Evolutionary conservation across 805 yeast genomes (phyloP), one percentile per base, ranked within the genome.

Genomic region (Candida silvicultrix): DNA sequence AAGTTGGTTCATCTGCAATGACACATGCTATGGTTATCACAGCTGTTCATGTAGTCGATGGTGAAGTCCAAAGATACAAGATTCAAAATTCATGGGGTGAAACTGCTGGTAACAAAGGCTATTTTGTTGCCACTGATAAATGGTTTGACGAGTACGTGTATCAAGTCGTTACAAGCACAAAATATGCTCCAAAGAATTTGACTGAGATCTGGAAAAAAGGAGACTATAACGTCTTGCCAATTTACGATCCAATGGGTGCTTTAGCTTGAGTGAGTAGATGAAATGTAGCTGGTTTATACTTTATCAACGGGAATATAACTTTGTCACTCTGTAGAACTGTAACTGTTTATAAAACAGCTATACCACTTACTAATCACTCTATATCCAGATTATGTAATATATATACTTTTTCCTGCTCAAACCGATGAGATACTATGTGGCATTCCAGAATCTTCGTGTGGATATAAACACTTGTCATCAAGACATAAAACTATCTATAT

Each of bases 21-120:
- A 86, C 94, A 15, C 95, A 87, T 58, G 96, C 96, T 25, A 87
- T 87, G 95, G 78, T 81, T 20, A 77, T 87, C 57, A 81, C 89
- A 12, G 95, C 80, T 14, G 90, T 84, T 41, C 92, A 87, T 63
- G 69, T 86, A 19, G 87, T 83, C 50, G 78, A 73, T 18, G 83
- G 81, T 14, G 68, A 70, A 46, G 85, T 87, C 14, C 66, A 78
- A 25, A 72, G 87, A 56, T 83, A 85, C 74, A 70, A 80, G 58
- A 87, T 83, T 38, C 87, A 83, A 64, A 83, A 83, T 67, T 80
- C 86, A 10, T 83, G 89, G 89, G 86, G 88, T 50, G 73, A 74
- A 45, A 77, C 74, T 45, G 68, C 73, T 12, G 89, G 89, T 49
- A 69, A 69, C 44, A 79, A 82, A 47, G 89, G 89, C 9, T 77